phyloP scores from a whole-genome alignment of 2,329 filamentous ascomycete species.

The Pseudopithomyces chartarum region DNA sequence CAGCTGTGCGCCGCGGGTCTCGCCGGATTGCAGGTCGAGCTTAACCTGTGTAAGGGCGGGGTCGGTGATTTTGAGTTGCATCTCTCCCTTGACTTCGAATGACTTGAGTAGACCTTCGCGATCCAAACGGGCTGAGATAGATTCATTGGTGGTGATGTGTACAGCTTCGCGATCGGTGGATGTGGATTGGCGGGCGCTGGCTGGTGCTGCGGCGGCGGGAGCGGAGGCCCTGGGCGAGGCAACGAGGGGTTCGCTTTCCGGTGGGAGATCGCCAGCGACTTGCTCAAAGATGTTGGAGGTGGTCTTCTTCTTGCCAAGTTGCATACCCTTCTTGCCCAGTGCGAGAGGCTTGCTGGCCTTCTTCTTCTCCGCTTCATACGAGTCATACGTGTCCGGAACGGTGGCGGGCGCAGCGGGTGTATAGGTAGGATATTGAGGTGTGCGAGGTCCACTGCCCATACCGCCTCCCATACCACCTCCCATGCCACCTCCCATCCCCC shows the following conservation, averaged over 20 bases:
- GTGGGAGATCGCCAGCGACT: slow-evolving; percentile 88
- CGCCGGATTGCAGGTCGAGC: slow-evolving; percentile 75
- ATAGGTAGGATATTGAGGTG: slow-evolving; percentile 87
- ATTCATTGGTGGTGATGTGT: slow-evolving; percentile 84
- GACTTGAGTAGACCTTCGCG: slow-evolving; percentile 86
- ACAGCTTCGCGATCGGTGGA: slow-evolving; percentile 82
- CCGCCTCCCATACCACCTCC: slow-evolving; percentile 35
- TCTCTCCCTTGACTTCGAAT: slow-evolving; percentile 87
- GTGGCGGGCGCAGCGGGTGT: slow-evolving; percentile 77
- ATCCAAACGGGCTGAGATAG: slow-evolving; percentile 87
- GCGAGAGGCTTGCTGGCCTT: slow-evolving; percentile 81
- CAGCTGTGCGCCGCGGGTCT: slow-evolving; percentile 86
- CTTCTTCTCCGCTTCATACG: slow-evolving; percentile 97
- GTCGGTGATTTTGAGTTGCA: slow-evolving; percentile 89
- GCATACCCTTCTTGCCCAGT: slow-evolving; percentile 96
- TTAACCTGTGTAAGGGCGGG: slow-evolving; percentile 89
- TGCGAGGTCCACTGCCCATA: slow-evolving; percentile 58
- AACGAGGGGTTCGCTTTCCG: slow-evolving; percentile 81
- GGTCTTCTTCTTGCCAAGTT: slow-evolving; percentile 98
- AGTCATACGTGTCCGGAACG: slow-evolving; percentile 83
- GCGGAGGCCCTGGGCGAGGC: slow-evolving; percentile 59
- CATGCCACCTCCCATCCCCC: slow-evolving; percentile 48
- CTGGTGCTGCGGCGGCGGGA: slow-evolving; percentile 58
- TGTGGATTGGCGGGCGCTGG: slow-evolving; percentile 64
- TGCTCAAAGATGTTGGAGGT: slow-evolving; percentile 97